phyloP scores from a whole-genome alignment of 768 basidiomycete species.

The Myochromella boudieri region DNA sequence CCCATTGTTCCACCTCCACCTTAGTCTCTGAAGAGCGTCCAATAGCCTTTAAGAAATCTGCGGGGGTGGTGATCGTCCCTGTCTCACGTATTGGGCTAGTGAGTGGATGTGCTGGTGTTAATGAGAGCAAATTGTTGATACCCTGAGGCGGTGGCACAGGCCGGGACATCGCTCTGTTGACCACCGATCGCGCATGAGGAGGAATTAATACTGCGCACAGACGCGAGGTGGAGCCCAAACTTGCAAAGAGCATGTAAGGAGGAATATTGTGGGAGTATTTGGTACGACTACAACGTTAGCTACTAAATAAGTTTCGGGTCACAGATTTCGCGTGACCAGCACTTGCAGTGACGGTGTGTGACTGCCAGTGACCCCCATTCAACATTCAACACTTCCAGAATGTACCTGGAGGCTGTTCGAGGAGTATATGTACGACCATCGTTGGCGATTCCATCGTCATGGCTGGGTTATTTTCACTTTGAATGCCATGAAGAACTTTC shows the following conservation, averaged over 20 bases:
- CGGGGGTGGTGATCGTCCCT: slow-evolving; percentile 56
- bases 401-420: too few relatives aligned
- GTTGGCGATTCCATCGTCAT: too few relatives aligned
- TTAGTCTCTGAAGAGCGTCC: slow-evolving; percentile 70
- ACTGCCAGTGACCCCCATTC: too few relatives aligned
- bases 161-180: slow-evolving; percentile 30
- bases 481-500: too few relatives aligned
- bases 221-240: slow-evolving; percentile 19
- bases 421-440: too few relatives aligned
- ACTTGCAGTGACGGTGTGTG: too few relatives aligned
- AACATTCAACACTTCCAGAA: too few relatives aligned
- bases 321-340: too few relatives aligned
- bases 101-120: slow-evolving; percentile 6
- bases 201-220: slow-evolving; percentile 24
- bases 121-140: slow-evolving; percentile 19
- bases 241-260: slow-evolving; percentile 14
- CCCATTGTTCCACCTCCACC: slow-evolving; percentile 65
- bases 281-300: too few relatives aligned
- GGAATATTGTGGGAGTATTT: too few relatives aligned
- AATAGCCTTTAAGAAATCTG: slow-evolving; percentile 71
- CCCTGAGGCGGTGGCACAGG: slow-evolving; percentile 38
- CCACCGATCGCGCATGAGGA: slow-evolving; percentile 28
- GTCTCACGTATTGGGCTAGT: slow-evolving; percentile 11
- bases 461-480: too few relatives aligned
- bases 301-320: too few relatives aligned